Evolutionary conservation across 345 rosid species (phyloP), one percentile per base, ranked within the genome.

Genomic region (Citrus maxima): DNA sequence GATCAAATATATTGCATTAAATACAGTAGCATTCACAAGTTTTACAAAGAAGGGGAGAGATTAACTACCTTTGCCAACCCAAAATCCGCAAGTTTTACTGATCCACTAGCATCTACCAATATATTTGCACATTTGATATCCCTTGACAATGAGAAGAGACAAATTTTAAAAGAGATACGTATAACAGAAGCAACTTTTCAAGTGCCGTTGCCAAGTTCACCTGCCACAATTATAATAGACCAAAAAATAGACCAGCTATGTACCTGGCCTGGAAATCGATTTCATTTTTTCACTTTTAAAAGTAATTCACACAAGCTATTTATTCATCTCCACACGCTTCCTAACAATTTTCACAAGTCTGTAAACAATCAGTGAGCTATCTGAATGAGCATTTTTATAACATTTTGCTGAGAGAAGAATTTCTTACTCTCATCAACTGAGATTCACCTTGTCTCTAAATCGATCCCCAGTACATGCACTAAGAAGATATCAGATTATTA

Each of bases 51-150:
- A 8, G 79, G 27, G 71, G 4, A 73, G 60, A 38, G 7, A 32
- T 75, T 82, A 59, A 14, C 27, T 51, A 91, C 98, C 99, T 92
- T 92, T 49, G 99, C 99, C 87, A 95, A 85, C 49, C 99, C 98
- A 85, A 95, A 95, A 84, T 95, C 99, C 66, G 97, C 94, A 85
- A 95, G 98, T 85, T 93, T 95, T 25, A 93, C 96, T 0, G 86
- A 91, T 63, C 98, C 98, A 85, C 67, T 87, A 2, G 88, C 86
- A 81, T 92, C 94, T 38, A 95, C 97, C 85, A 95, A 81, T 80
- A 95, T 88, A 82, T 93, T 95, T 76, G 95, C 95, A 80, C 99
- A 95, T 82, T 95, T 95, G 60, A 95, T 85, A 81, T 95, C 99
- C 95, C 99, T 93, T 70, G 18, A 80, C 34, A 32, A 74, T 51